Evolutionary conservation across 2,329 filamentous ascomycete species (phyloP), one percentile per base, ranked within the genome.

Genomic region (Phyllosticta citribraziliensis): DNA sequence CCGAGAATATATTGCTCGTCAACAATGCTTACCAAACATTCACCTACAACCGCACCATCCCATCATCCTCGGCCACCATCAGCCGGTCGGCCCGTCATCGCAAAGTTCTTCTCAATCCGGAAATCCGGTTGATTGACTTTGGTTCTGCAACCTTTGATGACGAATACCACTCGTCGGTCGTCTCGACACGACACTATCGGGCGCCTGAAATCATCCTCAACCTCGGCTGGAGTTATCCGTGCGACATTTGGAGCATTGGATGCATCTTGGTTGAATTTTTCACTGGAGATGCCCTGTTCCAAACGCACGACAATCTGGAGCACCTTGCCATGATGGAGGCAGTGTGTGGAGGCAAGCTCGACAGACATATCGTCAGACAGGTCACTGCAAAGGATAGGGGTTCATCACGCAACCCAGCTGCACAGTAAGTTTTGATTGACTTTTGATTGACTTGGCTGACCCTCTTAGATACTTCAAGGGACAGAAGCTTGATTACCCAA

Each of bases 271-370:
- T 87, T 33, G 84, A 87, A 65, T 87, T 87, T 70, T 87, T 84
- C 74, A 87, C 84, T 0, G 84, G 84, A 10, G 84, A 87, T 70
- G 84, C 84, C 52, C 75, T 87, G 2, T 87, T 87, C 74, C 84
- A 87, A 69, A 87, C 84, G 0, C 84, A 87, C 69, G 84, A 87
- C 71, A 87, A 86, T 64, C 78, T 85, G 33, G 84, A 87, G 69
- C 84, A 87, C 70, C 78, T 87, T 55, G 84, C 84, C 47, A 87
- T 87, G 84, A 87, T 87, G 84, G 84, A 87, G 70, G 78, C 79
- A 11, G 82, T 85, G 9, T 84, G 83, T 68, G 80, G 79, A 51
- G 74, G 75, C 54, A 80, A 79, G 65, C 79, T 85, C 52, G 83
- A 85, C 63, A 70, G 78, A 8, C 79, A 79, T 35, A 72, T 85